Evolutionary conservation across 768 basidiomycete genomes (phyloP), one percentile per base, ranked within the genome.

Genomic region (Naematelia encephala): DNA sequence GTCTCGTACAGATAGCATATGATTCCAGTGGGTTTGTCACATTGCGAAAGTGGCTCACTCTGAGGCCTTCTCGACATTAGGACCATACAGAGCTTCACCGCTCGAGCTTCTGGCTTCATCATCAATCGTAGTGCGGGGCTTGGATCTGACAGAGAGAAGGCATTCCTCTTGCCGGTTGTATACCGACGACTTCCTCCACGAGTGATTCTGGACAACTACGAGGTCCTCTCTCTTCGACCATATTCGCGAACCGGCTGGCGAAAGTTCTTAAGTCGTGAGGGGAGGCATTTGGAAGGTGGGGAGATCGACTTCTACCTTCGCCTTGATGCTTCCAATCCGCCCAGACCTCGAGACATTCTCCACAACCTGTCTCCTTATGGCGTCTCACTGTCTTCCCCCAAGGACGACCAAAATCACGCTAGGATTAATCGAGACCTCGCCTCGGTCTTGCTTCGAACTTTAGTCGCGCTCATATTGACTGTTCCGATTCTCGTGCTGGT

Each of bases 401-500:
- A 39, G 16, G 8, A 39, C 8, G 34, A 39, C 16, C 8, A 39
- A 8, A 16, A 39, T 16, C 34, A 39, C 8, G 34, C 16, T 39
- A 8, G 34, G 16, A 39, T 39, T 39, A 39, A 8, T 16, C 34
- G 34, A 16, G 34, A 39, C 16, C 34, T 39, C 8, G 34, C 16
- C 16, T 8, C 34, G 8, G 19, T 51, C 26, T 11, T 25, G 4
- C 21, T 51, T 51, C 22, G 19, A 12, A 51, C 50, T 12, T 16
- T 10, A 4, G 25, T 16, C 19, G 14, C 22, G 10, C 21, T 28
- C 21, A 19, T 51, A 4, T 28, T 51, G 5, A 51, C 50, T 12
- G 19, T 51, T 11, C 50, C 50, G 11, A 51, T 51, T 11, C 27
- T 51, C 14, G 50, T 51, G 5, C 26, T 51, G 5, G 50, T 27